Base-by-base conservation (phyloP, 169 alveolate genomes). In the Plasmodium malariae region DNA sequence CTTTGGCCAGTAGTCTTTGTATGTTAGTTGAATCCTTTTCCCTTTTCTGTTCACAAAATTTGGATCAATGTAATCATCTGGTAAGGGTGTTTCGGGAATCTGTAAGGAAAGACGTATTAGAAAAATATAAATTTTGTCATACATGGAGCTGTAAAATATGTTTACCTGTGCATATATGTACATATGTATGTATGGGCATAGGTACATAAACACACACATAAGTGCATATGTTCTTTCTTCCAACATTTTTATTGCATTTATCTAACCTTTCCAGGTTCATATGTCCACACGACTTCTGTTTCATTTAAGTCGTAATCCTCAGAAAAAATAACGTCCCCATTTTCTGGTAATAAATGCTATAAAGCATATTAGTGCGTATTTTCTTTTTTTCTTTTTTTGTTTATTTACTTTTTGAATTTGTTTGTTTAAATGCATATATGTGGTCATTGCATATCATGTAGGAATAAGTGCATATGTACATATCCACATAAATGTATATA, bases 201-300 rank as follows among this genome's bases (percentile, higher is more conserved):
- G 6, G 4, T 48, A 0, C 0, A 37, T 34, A 19, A 0, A 32
- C 26, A 9, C 36, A 14, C 28, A 48, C 62, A 68, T 43, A 19
- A 28, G 24, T 26, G 4, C 24, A 5, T 55, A 48, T 73, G 59
- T 28, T 34, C n/a, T 2, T 51, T 28, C 2, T 17, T 62, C 12
- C 37, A 24, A 3, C 32, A 9, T 30, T 30, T 54, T 36, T 21
- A n/a, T 40, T n/a, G 12, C 4, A 1, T 36, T 2, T 26, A 24
- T 63, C 74, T 28, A 1, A 95, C 93, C 80, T 96, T 68, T 26
- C 97, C 97, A 17, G 96, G 92, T 69, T 92, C 94, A 45, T 95
- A 95, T 21, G 97, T 89, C 94, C 97, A 95, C 26, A 92, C 97
- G 11, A 95, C 97, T 57, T 95, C 97, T 65, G 94, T 94, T 45